Conservation (phyloP, 2,329 filamentous ascomycete genomes). For the Botrytis elliptica region DNA sequence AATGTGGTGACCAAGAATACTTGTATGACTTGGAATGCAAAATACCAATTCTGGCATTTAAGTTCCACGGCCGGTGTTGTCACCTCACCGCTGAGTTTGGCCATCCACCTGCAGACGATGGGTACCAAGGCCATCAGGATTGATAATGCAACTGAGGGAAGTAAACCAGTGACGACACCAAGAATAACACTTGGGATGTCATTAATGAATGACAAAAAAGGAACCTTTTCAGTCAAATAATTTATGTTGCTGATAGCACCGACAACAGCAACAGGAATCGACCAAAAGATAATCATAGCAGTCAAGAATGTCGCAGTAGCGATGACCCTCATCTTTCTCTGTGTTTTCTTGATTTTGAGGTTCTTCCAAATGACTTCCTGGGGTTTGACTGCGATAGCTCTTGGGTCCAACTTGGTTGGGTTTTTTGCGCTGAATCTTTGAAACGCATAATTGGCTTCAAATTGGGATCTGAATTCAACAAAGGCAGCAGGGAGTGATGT, state of each 20-base stretch:
- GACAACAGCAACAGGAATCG: slow-evolving; percentile 71
- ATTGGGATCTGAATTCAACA: slow-evolving; percentile 80
- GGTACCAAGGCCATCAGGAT: slow-evolving; percentile 84
- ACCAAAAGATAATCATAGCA: slow-evolving; percentile 84
- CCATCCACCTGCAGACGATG: slow-evolving; percentile 75
- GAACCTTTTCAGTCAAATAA: slow-evolving; percentile 56
- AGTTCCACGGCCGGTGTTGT: slow-evolving; percentile 78
- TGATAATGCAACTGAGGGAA: slow-evolving; percentile 76
- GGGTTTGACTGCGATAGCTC: slow-evolving; percentile 77
- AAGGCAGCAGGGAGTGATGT: slow-evolving; percentile 68
- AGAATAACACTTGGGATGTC: slow-evolving; percentile 66
- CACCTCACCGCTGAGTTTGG: slow-evolving; percentile 75
- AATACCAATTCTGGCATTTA: slow-evolving; percentile 87
- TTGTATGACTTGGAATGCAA: slow-evolving; percentile 85
- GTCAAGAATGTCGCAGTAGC: slow-evolving; percentile 67
- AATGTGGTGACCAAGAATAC: slow-evolving; percentile 88
- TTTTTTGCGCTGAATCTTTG: slow-evolving; percentile 83
- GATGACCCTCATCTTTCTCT: slow-evolving; percentile 69
- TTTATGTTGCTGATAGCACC: slow-evolving; percentile 83
- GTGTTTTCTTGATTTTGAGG: slow-evolving; percentile 79
- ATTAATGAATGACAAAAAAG: slow-evolving; percentile 72
- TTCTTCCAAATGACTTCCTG: slow-evolving; percentile 85
- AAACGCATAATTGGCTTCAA: slow-evolving; percentile 79
- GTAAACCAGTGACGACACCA: slow-evolving; percentile 78
- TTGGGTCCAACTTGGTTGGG: slow-evolving; percentile 74